Evolutionary conservation across 2,329 filamentous ascomycete genomes (phyloP).

Genomic region (Whalleya microplaca): DNA sequence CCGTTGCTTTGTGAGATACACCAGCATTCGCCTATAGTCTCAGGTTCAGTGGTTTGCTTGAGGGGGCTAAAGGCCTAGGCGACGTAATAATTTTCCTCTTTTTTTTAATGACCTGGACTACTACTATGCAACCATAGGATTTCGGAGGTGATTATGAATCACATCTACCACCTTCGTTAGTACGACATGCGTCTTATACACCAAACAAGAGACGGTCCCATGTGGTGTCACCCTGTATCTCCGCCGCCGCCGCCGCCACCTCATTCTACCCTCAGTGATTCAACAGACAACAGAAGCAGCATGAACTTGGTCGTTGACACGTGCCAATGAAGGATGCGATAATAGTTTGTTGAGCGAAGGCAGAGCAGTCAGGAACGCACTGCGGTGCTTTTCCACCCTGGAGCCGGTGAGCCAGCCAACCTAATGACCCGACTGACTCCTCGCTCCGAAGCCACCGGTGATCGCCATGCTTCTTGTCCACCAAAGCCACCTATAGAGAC

Average conservation of each 20-base stretch:
- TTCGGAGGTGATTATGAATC: background rate
- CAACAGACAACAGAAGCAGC: background rate
- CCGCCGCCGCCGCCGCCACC: no score
- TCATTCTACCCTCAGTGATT: background rate
- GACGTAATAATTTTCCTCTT: background rate
- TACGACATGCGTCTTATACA: background rate
- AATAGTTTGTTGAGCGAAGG: background rate
- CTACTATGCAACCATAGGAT: background rate
- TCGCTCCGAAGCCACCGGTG: conserved; percentile 17
- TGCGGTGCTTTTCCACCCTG: background rate
- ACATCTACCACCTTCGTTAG: background rate
- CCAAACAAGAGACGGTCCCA: background rate
- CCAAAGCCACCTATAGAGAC: conserved; percentile 19
- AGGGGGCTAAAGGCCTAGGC: background rate
- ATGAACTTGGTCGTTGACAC: background rate
- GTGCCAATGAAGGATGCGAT: background rate
- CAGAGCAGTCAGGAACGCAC: background rate
- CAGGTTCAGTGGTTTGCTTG: background rate
- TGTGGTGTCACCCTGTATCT: background rate
- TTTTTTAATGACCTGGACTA: background rate
- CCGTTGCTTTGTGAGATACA: background rate
- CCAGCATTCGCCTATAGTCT: background rate
- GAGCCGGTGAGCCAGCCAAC: conserved; percentile 27
- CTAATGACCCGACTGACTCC: conserved; percentile 27
- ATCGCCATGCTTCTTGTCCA: conserved; percentile 22